A percentile compares a stretch with the other conserved stretches of the same genome.
Evolutionary conservation across 352 stramenopile genomes (phyloP).

Genomic region (Globisporangium uncinulatum): DNA sequence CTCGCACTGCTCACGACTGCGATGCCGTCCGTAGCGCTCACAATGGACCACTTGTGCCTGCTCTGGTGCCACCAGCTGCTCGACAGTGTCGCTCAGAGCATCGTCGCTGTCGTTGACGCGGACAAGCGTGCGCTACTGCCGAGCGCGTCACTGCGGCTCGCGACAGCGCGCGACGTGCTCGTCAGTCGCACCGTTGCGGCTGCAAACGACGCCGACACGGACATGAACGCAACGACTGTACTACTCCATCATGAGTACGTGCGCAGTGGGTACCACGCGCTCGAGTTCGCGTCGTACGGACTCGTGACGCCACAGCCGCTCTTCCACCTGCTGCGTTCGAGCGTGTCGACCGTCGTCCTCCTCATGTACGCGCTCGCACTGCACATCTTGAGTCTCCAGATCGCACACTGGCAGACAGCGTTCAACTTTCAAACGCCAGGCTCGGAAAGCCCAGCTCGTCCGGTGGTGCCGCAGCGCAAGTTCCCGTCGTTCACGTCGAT

Average conservation of each 20-base stretch:
- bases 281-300: slow-evolving; percentile 42
- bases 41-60: slow-evolving; percentile 79
- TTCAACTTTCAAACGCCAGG: slow-evolving; percentile 41
- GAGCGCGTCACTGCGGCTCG: slow-evolving; percentile 31
- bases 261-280: slow-evolving; percentile 37
- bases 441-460: background rate
- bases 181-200: slow-evolving; percentile 14
- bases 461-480: slow-evolving; percentile 12
- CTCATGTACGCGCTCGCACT: slow-evolving; percentile 63
- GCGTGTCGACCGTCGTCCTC: slow-evolving; percentile 35
- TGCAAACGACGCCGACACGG: background rate
- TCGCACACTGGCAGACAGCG: slow-evolving; percentile 59
- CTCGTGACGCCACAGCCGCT: slow-evolving; percentile 41
- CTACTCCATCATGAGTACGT: slow-evolving; percentile 44
- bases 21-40: slow-evolving; percentile 52
- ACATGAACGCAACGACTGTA: slow-evolving; percentile 13
- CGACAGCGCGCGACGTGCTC: slow-evolving; percentile 35
- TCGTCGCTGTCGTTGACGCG: slow-evolving; percentile 55
- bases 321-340: slow-evolving; percentile 44
- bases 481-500: slow-evolving; percentile 58
- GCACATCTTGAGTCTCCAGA: slow-evolving; percentile 58
- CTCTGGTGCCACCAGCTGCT: slow-evolving; percentile 85
- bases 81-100: slow-evolving; percentile 47
- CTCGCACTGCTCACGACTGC: slow-evolving; percentile 50
- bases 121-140: slow-evolving; percentile 37